Base-by-base conservation (phyloP, 1,284 basidiomycete species). In the Boletellus sp. region DNA sequence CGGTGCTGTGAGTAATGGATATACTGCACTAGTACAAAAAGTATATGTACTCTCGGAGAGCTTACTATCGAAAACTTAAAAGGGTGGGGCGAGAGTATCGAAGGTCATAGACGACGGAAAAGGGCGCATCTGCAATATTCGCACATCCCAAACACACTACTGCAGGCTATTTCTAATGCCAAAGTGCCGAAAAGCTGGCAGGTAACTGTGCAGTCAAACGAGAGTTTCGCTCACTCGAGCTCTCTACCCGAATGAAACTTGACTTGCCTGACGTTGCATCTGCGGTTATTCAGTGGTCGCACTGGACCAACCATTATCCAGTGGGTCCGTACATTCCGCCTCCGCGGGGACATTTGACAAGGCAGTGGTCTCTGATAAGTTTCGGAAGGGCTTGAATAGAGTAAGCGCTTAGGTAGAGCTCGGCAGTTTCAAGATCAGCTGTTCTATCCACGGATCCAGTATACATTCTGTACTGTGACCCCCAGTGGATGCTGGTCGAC, bases 11-110 rank as follows among this genome's bases (percentile, higher is more conserved):
- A 36, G 45, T 35, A 16, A 22, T 24, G 32, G 13, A 8, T 3
- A 3, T 30, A 2, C 8, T 11, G 28, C 28, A 30, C 28, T 8
- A 32, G 3, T n/a, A 47, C 19, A n/a, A 30, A 15, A 12, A 3
- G 55, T 69, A 24, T 24, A 24, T 24, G 38, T 59, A 82, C 86
- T 61, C 80, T 78, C 2, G 75, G 68, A 3, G 89, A 90, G 55
- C 87, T 91, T 1, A 95, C 89, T 51, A 99, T 98, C 1, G 93
- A 97, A 70, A 97, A 98, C 56, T 95, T 24, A 24, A 24, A 6
- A 24, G n/a, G 6, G 22, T 24, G 22, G 22, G 22, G 22, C 6
- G 22, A 4, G 6, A 6, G 6, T 58, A 63, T 61, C 60, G 80
- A 71, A 1, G 58, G n/a, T n/a, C 61, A 49, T 73, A 78, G 6